phyloP scores from a whole-genome alignment of 495 filamentous ascomycete genomes.

The Jackrogersella multiformis region DNA sequence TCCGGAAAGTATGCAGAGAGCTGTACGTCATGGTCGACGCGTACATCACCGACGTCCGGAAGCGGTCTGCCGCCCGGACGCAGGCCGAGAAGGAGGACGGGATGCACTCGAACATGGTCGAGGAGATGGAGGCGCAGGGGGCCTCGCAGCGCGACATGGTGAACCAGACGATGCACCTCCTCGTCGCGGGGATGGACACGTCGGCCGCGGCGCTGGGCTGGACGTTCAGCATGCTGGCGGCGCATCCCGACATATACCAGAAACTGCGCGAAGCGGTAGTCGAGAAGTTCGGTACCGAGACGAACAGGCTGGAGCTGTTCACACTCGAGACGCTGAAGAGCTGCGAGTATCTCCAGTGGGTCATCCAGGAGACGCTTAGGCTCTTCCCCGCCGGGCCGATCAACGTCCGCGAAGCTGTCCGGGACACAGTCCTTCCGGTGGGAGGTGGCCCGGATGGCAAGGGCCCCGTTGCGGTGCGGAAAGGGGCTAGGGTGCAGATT shows the following conservation, averaged over 20 bases:
- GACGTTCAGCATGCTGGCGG: conserved; percentile 60
- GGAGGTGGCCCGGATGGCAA: conserved; percentile 50
- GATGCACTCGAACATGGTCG: conserved; percentile 45
- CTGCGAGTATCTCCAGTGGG: conserved; percentile 56
- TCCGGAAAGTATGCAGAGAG: conserved; percentile 5
- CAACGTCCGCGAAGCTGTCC: conserved; percentile 49
- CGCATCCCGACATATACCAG: conserved; percentile 54
- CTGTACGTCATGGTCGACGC: conserved; percentile 18
- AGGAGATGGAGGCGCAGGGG: conserved; percentile 48
- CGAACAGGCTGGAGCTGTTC: conserved; percentile 42
- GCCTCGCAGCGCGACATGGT: conserved; percentile 47
- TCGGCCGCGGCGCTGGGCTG: conserved; percentile 65
- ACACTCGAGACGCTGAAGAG: conserved; percentile 56
- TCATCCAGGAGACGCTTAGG: conserved; percentile 56
- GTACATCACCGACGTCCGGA: conserved; percentile 15
- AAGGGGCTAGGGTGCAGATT: conserved; percentile 17
- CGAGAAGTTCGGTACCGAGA: conserved; percentile 56
- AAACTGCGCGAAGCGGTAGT: conserved; percentile 63
- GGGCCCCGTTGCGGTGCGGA: conserved; percentile 52
- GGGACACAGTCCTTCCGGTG: conserved; percentile 56
- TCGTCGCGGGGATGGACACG: conserved; percentile 66
- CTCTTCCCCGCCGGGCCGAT: conserved; percentile 46
- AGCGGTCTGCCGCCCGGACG: conserved; percentile 3
- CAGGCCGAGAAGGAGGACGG: conserved; percentile 30
- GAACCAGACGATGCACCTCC: conserved; percentile 61